A percentile compares a stretch with the other conserved stretches of the same genome.
Conservation (phyloP, 2,329 filamentous ascomycete species). For the Periconia digitata region DNA sequence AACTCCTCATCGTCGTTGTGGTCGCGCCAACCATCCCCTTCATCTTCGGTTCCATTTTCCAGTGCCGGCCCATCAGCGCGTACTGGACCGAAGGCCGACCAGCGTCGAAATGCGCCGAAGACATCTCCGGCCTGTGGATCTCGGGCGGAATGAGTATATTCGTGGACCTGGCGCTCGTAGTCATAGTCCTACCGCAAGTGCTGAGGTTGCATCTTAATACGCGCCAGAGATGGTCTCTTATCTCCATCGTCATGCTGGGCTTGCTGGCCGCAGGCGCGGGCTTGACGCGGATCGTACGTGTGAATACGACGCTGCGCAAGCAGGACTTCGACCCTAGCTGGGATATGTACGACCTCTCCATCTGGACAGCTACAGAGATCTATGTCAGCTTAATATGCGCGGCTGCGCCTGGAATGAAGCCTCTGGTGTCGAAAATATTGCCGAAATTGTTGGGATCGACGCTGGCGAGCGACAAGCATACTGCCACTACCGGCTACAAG, state of each 20-base stretch:
- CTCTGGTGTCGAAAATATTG: conserved; percentile 16
- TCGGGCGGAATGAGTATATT: conserved; percentile 17
- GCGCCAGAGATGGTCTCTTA: conserved; percentile 18
- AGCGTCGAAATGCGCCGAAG: conserved; percentile 14
- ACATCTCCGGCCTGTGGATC: conserved; percentile 13
- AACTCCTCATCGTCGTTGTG: conserved; percentile 12
- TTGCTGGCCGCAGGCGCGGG: conserved; percentile 19
- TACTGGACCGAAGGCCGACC: conserved; percentile 25
- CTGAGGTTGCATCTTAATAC: conserved; percentile 17
- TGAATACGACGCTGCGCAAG: conserved; percentile 12
- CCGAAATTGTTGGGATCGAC: conserved; percentile 22
- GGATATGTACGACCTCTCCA: conserved; percentile 26
- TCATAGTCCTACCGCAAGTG: conserved; percentile 22
- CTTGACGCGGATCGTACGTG: conserved; percentile 19
- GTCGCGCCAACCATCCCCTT: conserved; percentile 16
- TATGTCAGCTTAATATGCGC: conserved; percentile 25
- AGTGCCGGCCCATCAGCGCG: conserved; percentile 19
- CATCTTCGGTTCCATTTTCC: conserved; percentile 15
- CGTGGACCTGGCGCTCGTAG: conserved; percentile 20
- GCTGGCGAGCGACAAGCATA: conserved; percentile 9
- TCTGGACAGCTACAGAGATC: conserved; percentile 25
- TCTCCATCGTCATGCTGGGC: conserved; percentile 21
- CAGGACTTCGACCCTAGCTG: conserved; percentile 20
- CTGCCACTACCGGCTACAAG: not conserved
- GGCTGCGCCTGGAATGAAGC: conserved; percentile 22